A percentile compares a stretch with the other conserved stretches of the same genome.
Conservation (phyloP, 768 basidiomycete species). For the Boletus coccyginus region DNA sequence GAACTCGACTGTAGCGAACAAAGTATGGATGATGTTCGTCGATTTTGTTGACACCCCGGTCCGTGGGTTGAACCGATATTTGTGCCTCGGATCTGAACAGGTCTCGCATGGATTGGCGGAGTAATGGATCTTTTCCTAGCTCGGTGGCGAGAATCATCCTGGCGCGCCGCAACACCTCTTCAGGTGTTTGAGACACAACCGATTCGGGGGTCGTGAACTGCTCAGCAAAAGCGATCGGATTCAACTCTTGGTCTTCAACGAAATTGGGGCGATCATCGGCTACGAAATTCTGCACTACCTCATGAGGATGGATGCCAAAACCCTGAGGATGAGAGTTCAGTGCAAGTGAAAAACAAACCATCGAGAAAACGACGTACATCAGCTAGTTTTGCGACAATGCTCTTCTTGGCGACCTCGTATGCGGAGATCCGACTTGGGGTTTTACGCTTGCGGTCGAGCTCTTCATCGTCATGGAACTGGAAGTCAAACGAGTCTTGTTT, state of each 20-base stretch:
- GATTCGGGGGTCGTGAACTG: constrained; percentile 77
- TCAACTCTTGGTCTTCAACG: constrained; percentile 77
- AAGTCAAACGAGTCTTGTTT: constrained; percentile 62
- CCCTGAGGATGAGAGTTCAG: constrained; percentile 45
- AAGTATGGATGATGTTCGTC: constrained; percentile 71
- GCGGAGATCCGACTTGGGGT: constrained; percentile 80
- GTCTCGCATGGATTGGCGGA: constrained; percentile 75
- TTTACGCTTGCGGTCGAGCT: constrained; percentile 62
- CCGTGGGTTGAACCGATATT: constrained; percentile 82
- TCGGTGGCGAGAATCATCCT: constrained; percentile 87
- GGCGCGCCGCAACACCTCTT: constrained; percentile 70
- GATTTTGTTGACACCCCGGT: constrained; percentile 76
- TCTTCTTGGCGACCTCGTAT: constrained; percentile 83
- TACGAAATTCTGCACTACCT: constrained; percentile 84
- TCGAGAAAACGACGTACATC: constrained; percentile 48
- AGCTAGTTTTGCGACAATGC: constrained; percentile 71
- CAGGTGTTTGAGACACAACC: constrained; percentile 50
- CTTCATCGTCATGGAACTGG: constrained; percentile 70
- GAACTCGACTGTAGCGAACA: constrained; percentile 40
- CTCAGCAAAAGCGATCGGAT: constrained; percentile 80
- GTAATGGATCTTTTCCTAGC: constrained; percentile 87
- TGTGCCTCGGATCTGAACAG: constrained; percentile 72
- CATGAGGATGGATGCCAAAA: constrained; percentile 78
- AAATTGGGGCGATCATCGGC: constrained; percentile 59
- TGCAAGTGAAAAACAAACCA: background rate